Evolutionary conservation across 1,284 basidiomycete genomes (phyloP).

Genomic region (Mycosarcoma mackinlayi): DNA sequence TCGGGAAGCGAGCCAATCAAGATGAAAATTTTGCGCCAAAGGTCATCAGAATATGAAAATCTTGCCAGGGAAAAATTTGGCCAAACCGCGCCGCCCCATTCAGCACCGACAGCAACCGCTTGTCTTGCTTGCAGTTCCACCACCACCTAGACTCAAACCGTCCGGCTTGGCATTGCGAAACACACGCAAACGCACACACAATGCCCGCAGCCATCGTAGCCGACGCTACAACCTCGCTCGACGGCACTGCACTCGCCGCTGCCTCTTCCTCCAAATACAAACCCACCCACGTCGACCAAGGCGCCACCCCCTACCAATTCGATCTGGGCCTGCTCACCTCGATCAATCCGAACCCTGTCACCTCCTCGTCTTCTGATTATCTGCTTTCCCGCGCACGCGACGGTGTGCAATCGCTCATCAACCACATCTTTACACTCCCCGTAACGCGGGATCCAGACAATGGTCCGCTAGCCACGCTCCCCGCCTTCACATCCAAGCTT

Average conservation of each 20-base stretch:
- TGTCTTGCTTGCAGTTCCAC: not conserved
- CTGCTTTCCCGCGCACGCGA: constrained; percentile 84
- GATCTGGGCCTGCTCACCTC: constrained; percentile 86
- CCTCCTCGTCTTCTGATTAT: constrained; percentile 80
- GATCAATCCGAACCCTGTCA: constrained; percentile 86
- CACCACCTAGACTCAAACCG: too few relatives aligned
- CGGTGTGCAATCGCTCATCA: constrained; percentile 84
- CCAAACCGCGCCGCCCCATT: too few relatives aligned
- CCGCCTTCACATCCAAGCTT: constrained; percentile 75
- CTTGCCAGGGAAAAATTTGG: too few relatives aligned
- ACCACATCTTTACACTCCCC: constrained; percentile 84
- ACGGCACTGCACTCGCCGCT: constrained; percentile 36
- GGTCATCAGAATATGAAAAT: too few relatives aligned
- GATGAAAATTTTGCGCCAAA: constrained; percentile 41
- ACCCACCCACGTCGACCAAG: constrained; percentile 70
- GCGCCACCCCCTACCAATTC: constrained; percentile 81
- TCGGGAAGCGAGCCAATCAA: constrained; percentile 7
- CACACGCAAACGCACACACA: too few relatives aligned
- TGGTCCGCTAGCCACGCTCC: constrained; percentile 86
- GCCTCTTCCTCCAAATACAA: constrained; percentile 47
- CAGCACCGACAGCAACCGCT: too few relatives aligned
- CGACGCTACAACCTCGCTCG: constrained; percentile 31
- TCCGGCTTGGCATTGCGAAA: too few relatives aligned
- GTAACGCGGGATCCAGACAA: constrained; percentile 77
- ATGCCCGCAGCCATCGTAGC: constrained; percentile 39